Evolutionary conservation across 352 stramenopile species (phyloP).

Genomic region (Phytophthora brassicae): DNA sequence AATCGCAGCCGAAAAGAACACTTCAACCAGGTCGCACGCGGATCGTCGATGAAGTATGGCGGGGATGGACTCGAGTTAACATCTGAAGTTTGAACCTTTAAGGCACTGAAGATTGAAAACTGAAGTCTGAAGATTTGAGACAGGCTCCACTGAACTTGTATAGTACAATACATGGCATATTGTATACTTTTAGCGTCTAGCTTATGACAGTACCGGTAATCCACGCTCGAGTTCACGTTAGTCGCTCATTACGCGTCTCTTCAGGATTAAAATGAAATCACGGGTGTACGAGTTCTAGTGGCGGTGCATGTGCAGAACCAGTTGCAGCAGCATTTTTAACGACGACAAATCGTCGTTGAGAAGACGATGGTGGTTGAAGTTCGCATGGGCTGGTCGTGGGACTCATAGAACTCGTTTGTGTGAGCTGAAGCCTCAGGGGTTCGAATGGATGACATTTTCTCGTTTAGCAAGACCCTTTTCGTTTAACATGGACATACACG

Average conservation of each 20-base stretch:
- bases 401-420: slow-evolving; percentile 2
- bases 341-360: slow-evolving; percentile 20
- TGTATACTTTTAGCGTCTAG: no score
- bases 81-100: slow-evolving; percentile 17
- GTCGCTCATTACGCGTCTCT: no score
- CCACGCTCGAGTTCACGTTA: no score
- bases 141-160: slow-evolving; percentile 13
- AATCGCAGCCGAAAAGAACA: background rate
- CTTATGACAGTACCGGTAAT: no score
- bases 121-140: slow-evolving; percentile 34
- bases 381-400: slow-evolving; percentile 11
- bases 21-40: slow-evolving; percentile 17
- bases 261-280: no score
- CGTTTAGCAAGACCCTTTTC: background rate
- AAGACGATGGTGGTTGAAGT: slow-evolving; percentile 32
- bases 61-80: slow-evolving; percentile 1
- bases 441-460: background rate
- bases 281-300: no score
- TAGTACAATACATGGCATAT: no score
- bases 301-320: no score
- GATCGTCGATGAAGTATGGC: background rate
- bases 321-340: slow-evolving; percentile 22
- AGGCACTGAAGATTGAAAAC: slow-evolving; percentile 32
- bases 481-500: background rate
- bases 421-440: slow-evolving; percentile 11